phyloP scores from a whole-genome alignment of 306 rosid genomes.

The Castanea sativa region DNA sequence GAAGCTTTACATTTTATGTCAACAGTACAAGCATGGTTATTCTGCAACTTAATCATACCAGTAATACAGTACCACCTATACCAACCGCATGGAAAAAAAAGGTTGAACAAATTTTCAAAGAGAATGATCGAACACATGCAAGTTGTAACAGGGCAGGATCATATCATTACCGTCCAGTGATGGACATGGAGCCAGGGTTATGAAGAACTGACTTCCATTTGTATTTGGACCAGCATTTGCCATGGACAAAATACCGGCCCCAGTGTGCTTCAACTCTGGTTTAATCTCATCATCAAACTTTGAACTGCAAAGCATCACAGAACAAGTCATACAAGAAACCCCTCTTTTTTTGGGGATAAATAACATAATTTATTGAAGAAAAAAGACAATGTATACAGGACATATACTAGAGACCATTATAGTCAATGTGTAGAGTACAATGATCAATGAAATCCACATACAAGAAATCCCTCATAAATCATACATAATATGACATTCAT shows the following conservation, averaged over 20 bases:
- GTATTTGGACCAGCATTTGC: constrained; percentile 96
- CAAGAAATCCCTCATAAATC: background rate
- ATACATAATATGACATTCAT: background rate
- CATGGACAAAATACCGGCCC: constrained; percentile 98
- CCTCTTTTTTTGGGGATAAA: background rate
- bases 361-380: no score
- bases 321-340: background rate
- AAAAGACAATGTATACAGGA: no score
- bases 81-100: background rate
- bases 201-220: constrained; percentile 95
- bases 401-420: no score
- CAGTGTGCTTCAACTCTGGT: constrained; percentile 93
- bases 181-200: constrained; percentile 93
- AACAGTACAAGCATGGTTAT: background rate
- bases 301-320: constrained; percentile 36
- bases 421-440: no score
- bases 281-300: constrained; percentile 94
- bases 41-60: background rate
- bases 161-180: constrained; percentile 77
- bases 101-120: background rate
- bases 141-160: background rate
- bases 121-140: background rate
- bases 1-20: background rate
- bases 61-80: background rate
- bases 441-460: background rate